Evolutionary conservation across 2,329 filamentous ascomycete species (phyloP), one percentile per base, ranked within the genome.

Genomic region (Colletotrichum shisoi): DNA sequence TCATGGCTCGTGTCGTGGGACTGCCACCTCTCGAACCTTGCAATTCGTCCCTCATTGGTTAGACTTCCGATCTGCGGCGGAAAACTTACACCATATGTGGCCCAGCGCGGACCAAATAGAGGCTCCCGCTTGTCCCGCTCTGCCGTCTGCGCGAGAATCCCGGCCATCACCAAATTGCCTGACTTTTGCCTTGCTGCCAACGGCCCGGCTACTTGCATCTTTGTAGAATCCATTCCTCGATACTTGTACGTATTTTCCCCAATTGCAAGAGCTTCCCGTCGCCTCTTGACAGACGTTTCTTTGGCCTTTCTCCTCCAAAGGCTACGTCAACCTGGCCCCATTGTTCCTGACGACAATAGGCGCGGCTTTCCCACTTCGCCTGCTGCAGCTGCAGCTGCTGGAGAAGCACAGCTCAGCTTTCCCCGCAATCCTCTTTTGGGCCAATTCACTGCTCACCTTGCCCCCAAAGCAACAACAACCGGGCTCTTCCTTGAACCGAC

Each of bases 281-380:
- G 12, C 51, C 51, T 12, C 21, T 24, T 53, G 34, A 21, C 34
- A 12, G 3, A n/a, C 34, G 21, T 17, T 44, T 39, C 11, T 21
- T 48, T 42, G 37, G 34, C 46, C 40, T 24, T 51, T 40, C 24
- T 40, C 24, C 31, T n/a, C 53, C 44, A 65, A 44, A 65, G 52
- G 21, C 61, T 57, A 27, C 57, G 57, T 57, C 57, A 42, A 53
- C 15, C 37, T 24, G 65, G 57, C 53, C 39, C 57, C 56, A 67
- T 67, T 68, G 66, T 68, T 68, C 66, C 66, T 68, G 57, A 67
- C 62, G 40, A 58, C 62, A 67, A 62, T 57, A 65, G 40, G 24
- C 57, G 39, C 63, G 37, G 39, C 57, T 62, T 67, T 57, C 62
- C 37, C 24, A 49, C 54, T 54, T 42, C 34, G 60, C 48, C 45